Conservation (phyloP, 116 monocot genomes). For the Thalassia testudinum region DNA sequence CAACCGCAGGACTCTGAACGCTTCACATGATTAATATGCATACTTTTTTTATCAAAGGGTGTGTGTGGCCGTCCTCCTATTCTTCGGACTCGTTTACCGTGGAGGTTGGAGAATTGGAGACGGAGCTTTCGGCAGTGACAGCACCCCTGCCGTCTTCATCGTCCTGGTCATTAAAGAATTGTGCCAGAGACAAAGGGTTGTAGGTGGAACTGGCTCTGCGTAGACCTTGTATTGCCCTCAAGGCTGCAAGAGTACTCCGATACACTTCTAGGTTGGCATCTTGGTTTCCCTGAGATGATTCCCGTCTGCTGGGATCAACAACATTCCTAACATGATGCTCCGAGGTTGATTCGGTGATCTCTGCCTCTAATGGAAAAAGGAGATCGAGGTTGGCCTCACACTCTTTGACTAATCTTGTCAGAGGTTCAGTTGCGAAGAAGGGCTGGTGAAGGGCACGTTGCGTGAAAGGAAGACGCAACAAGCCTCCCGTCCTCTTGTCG, state of each 20-base stretch:
- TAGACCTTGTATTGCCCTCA: conserved; percentile 73
- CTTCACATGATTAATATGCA: no score
- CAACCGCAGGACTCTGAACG: no score
- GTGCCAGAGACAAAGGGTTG: conserved; percentile 65
- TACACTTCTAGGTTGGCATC: conserved; percentile 44
- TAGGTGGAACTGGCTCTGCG: conserved; percentile 74
- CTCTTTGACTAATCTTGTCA: conserved; percentile 60
- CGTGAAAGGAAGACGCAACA: conserved; percentile 69
- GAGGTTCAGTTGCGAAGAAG: conserved; percentile 85
- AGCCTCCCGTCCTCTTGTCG: conserved; percentile 83
- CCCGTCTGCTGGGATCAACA: conserved; percentile 1
- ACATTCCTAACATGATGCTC: no score
- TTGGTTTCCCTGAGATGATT: conserved; percentile 14
- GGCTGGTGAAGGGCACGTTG: conserved; percentile 72
- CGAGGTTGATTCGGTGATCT: conserved; percentile 36
- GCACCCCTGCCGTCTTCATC: conserved; percentile 30
- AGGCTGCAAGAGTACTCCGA: conserved; percentile 65
- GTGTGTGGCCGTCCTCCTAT: no score
- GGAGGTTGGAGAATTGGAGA: conserved; percentile 14
- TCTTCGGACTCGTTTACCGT: no score
- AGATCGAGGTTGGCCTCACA: conserved; percentile 85
- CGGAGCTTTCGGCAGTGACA: conserved; percentile 59
- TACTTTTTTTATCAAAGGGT: no score
- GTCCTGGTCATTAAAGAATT: conserved; percentile 42
- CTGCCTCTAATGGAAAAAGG: conserved; percentile 72